A percentile compares a stretch with the other conserved stretches of the same genome.
phyloP scores from a whole-genome alignment of 2,329 filamentous ascomycete species.

The Calonectria crousiana region DNA sequence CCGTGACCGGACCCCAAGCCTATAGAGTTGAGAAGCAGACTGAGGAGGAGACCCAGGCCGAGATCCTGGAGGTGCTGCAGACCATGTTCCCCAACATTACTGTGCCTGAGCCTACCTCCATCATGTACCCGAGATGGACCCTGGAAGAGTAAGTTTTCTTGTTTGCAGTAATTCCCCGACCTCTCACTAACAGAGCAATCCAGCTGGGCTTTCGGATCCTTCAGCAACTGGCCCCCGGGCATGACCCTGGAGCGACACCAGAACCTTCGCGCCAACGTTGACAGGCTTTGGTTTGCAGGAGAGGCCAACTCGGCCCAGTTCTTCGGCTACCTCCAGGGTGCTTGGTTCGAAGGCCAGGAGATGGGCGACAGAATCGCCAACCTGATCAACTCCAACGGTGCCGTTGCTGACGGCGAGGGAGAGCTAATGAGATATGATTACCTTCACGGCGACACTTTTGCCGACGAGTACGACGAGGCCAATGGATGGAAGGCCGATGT shows the following conservation, averaged over 20 bases:
- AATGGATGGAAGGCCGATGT: constrained; percentile 26
- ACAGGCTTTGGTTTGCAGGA: constrained; percentile 73
- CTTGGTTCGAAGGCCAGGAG: constrained; percentile 68
- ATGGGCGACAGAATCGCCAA: constrained; percentile 59
- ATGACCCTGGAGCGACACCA: constrained; percentile 75
- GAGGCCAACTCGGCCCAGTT: constrained; percentile 73
- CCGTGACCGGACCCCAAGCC: constrained; percentile 68
- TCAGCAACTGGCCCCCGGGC: constrained; percentile 76
- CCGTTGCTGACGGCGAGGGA: constrained; percentile 30
- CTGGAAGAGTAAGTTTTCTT: constrained; percentile 36
- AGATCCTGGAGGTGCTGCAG: constrained; percentile 69
- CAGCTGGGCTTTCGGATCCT: constrained; percentile 68
- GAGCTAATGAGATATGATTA: constrained; percentile 44
- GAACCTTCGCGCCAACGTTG: constrained; percentile 74
- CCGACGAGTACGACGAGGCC: constrained; percentile 23
- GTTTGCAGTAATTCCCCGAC: rapidly evolving
- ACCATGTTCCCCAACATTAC: constrained; percentile 70
- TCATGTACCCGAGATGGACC: constrained; percentile 65
- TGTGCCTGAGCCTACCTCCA: constrained; percentile 70
- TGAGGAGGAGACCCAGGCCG: constrained; percentile 67
- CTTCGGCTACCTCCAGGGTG: constrained; percentile 75
- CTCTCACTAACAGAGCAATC: constrained; percentile 12
- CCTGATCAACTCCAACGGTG: constrained; percentile 30
- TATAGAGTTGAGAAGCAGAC: constrained; percentile 70
- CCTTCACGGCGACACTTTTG: constrained; percentile 47